These are phyloP conservation scores for Torulaspora globosa DNA, from an alignment of 1,139 yeast species.

Conservation along the genomic window DNA sequence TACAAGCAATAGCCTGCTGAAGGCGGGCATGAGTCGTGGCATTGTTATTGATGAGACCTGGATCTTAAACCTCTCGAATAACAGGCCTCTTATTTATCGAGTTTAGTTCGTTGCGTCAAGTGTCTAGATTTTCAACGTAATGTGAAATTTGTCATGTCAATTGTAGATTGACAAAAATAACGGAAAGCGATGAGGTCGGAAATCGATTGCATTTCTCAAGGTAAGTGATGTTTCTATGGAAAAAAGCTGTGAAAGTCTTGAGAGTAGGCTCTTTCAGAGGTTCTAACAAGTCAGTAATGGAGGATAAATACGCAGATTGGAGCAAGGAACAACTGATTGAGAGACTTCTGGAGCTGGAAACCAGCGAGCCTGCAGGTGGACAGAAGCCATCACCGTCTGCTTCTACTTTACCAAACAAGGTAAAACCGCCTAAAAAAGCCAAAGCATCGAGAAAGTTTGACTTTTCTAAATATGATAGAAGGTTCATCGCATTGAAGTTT, in stretches of 20 bases:
- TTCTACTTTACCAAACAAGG: slow-evolving; percentile 1
- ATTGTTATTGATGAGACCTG: too few relatives aligned
- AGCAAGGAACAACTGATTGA: slow-evolving; percentile 40
- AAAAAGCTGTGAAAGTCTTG: slow-evolving; percentile 2
- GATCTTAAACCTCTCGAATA: not conserved
- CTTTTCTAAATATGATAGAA: slow-evolving; percentile 58
- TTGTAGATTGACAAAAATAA: not conserved
- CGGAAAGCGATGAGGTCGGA: slow-evolving; percentile 2
- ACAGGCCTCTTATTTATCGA: not conserved
- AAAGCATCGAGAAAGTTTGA: slow-evolving; percentile 53
- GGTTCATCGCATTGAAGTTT: slow-evolving; percentile 75
- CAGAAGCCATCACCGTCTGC: slow-evolving; percentile 12
- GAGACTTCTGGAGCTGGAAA: slow-evolving; percentile 35
- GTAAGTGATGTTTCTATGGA: slow-evolving; percentile 7
- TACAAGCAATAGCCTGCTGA: too few relatives aligned
- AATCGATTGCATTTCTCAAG: not conserved
- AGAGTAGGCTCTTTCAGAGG: not conserved
- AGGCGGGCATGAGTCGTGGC: too few relatives aligned
- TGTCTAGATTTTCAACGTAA: not conserved
- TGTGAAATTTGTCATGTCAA: not conserved
- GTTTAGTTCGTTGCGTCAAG: not conserved
- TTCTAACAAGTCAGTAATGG: slow-evolving; percentile 2
- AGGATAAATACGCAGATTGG: slow-evolving; percentile 37
- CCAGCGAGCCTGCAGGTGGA: slow-evolving; percentile 6
- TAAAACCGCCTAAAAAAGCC: slow-evolving; percentile 11